Percentiles rank a stretch among this genome's conserved stretches.
phyloP scores from a whole-genome alignment of 2,329 filamentous ascomycete genomes.

The Zymoseptoria brevis region DNA sequence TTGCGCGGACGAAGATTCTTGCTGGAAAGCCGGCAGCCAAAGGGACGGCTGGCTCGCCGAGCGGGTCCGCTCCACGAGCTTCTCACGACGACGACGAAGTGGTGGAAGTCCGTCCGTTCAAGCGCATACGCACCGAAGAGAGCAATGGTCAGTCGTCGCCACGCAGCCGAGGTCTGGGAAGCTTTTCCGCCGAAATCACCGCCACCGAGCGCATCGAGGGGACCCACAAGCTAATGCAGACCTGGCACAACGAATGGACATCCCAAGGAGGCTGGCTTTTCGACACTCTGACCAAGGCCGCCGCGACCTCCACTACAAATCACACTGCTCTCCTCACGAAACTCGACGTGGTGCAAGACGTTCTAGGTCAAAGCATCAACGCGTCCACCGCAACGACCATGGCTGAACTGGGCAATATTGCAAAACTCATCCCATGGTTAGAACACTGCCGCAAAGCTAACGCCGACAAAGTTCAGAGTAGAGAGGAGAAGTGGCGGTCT shows the following conservation, averaged over 20 bases:
- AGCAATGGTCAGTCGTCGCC: constrained; percentile 2
- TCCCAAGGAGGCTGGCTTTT: constrained; percentile 26
- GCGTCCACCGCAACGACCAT: constrained; percentile 19
- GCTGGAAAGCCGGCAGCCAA: constrained; percentile 2
- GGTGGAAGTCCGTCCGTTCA: constrained; percentile 13
- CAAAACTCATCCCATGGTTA: constrained; percentile 32
- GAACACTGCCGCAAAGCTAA: constrained; percentile 33
- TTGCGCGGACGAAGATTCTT: constrained; percentile 7
- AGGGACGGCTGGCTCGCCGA: constrained; percentile 7
- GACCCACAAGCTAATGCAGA: constrained; percentile 9
- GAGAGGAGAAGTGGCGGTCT: constrained; percentile 35
- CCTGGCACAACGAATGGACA: constrained; percentile 23
- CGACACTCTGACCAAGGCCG: constrained; percentile 17
- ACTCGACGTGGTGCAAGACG: constrained; percentile 20
- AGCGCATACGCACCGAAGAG: constrained; percentile 9
- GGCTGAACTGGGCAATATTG: constrained; percentile 24
- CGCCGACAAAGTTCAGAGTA: constrained; percentile 28
- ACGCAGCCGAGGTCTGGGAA: not conserved
- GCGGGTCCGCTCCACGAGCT: not conserved
- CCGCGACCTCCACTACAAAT: constrained; percentile 9
- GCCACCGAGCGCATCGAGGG: constrained; percentile 9
- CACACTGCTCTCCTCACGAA: constrained; percentile 11
- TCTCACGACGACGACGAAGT: constrained; percentile 8
- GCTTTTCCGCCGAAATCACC: constrained; percentile 9
- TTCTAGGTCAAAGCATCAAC: constrained; percentile 22